These are phyloP conservation scores for Warburgia ugandensis DNA, from an alignment of 164 flowering plant species.

Conservation along the genomic window DNA sequence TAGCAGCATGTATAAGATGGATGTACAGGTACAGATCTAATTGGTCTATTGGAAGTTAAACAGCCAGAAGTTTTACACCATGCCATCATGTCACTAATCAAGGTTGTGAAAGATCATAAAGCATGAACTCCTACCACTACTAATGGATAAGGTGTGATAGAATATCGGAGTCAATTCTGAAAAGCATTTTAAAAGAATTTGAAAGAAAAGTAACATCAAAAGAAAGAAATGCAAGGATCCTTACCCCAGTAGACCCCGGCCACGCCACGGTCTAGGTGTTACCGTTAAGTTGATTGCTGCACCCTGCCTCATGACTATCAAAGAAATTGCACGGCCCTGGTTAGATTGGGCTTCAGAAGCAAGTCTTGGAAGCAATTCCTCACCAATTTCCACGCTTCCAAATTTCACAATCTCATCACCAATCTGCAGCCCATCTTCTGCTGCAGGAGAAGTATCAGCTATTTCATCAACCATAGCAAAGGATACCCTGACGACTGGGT, in stretches of 20 bases:
- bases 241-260: slow-evolving; percentile 87
- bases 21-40: no score
- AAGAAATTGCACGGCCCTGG: slow-evolving; percentile 45
- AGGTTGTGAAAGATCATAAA: no score
- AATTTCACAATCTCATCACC: slow-evolving; percentile 91
- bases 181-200: no score
- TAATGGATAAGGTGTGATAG: no score
- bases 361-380: slow-evolving; percentile 54
- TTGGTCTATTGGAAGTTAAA: no score
- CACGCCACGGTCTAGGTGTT: slow-evolving; percentile 86
- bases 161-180: no score
- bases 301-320: slow-evolving; percentile 69
- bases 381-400: slow-evolving; percentile 80
- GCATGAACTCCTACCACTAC: no score
- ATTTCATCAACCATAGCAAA: slow-evolving; percentile 92
- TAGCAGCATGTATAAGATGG: no score
- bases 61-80: no score
- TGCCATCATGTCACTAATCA: no score
- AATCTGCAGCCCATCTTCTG: slow-evolving; percentile 91
- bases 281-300: slow-evolving; percentile 41
- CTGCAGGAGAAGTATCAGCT: slow-evolving; percentile 82
- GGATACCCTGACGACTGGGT: slow-evolving; percentile 35
- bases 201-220: no score
- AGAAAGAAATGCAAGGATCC: no score
- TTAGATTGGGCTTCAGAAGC: slow-evolving; percentile 67